These are phyloP conservation scores for Komagataella pastoris DNA, from an alignment of 805 yeast species.

Conservation along the genomic window DNA sequence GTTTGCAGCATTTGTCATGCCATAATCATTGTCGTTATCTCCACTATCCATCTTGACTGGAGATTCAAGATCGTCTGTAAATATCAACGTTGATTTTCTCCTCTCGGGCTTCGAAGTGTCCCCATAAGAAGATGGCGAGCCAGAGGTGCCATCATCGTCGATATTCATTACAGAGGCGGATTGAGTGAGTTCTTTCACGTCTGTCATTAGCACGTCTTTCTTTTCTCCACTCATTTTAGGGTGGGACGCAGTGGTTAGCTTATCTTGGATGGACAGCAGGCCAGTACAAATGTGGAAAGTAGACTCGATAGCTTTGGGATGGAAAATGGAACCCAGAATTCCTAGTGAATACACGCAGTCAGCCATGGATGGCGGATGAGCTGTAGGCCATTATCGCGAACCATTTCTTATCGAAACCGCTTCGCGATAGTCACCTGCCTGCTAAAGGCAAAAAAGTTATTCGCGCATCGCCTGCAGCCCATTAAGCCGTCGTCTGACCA, in stretches of 20 bases:
- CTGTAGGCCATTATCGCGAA: background rate
- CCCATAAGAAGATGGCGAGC: conserved; percentile 2
- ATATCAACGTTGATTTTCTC: conserved; percentile 58
- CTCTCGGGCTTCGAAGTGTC: conserved; percentile 20
- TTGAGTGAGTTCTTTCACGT: conserved; percentile 6
- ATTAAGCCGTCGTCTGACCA: background rate
- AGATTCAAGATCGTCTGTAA: conserved; percentile 53
- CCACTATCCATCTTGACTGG: conserved; percentile 23
- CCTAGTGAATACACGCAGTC: background rate
- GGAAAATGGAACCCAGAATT: background rate
- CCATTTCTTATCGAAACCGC: too few relatives aligned
- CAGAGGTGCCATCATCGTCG: conserved; percentile 2
- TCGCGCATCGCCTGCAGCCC: background rate
- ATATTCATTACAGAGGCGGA: conserved; percentile 6
- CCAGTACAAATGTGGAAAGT: background rate
- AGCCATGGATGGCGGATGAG: background rate
- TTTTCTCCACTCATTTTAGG: conserved; percentile 1
- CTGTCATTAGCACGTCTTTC: conserved; percentile 23
- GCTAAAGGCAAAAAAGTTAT: too few relatives aligned
- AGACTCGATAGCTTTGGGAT: background rate
- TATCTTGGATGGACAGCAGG: background rate
- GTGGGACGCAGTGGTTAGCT: background rate
- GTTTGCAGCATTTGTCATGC: conserved; percentile 11
- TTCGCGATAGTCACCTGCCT: too few relatives aligned
- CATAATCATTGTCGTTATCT: conserved; percentile 13